Conservation (phyloP, 768 basidiomycete species). For the Lactarius hengduanensis region DNA sequence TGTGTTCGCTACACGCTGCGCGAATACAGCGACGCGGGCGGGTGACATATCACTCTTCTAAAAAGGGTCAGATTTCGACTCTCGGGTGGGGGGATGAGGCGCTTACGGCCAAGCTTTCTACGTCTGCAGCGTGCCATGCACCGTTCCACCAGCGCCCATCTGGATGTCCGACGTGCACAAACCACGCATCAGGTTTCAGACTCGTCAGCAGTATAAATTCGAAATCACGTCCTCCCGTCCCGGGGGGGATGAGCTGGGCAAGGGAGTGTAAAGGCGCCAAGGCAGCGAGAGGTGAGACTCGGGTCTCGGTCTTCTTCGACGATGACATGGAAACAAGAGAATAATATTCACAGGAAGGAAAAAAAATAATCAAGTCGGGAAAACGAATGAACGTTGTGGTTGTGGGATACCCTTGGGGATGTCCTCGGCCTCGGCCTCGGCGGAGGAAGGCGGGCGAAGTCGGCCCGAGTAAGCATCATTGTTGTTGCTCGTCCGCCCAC, state of each 20-base stretch:
- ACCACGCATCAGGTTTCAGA: slow-evolving; percentile 13
- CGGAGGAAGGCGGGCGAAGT: background rate
- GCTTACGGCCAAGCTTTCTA: slow-evolving; percentile 16
- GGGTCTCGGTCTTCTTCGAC: slow-evolving; percentile 1
- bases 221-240: background rate
- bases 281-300: slow-evolving; percentile 9
- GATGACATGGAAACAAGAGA: slow-evolving; percentile 10
- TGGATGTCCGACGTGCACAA: slow-evolving; percentile 18
- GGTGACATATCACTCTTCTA: slow-evolving; percentile 14
- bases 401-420: background rate
- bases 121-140: slow-evolving; percentile 12
- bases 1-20: slow-evolving; percentile 13
- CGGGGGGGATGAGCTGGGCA: slow-evolving; percentile 8
- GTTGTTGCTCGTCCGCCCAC: background rate
- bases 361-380: background rate
- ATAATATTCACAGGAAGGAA: slow-evolving; percentile 10
- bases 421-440: background rate
- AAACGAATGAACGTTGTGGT: background rate
- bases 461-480: background rate
- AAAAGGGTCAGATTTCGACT: background rate
- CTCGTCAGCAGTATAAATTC: slow-evolving; percentile 15
- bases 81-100: too few relatives aligned
- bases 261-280: slow-evolving; percentile 22
- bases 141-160: slow-evolving; percentile 25
- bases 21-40: slow-evolving; percentile 4